Conservation (phyloP, 352 stramenopile genomes). For the Pythium utonaiense region DNA sequence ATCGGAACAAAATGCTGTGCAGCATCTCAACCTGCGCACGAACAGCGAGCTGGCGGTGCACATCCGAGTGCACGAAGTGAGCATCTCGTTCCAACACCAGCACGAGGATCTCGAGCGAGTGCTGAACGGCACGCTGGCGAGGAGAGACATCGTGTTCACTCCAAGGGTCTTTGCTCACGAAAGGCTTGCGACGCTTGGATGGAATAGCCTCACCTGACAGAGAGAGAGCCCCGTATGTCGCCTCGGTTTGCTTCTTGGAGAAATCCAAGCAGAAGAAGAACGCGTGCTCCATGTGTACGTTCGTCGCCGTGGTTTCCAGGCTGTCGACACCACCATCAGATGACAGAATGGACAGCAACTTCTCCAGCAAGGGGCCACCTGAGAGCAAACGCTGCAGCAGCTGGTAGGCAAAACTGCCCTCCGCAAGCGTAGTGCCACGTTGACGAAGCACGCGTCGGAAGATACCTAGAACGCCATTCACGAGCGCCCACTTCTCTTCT, state of each 20-base stretch:
- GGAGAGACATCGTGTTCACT: conserved; percentile 21
- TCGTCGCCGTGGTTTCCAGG: conserved; percentile 63
- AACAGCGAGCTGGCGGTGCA: conserved; percentile 52
- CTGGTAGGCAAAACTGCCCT: conserved; percentile 66
- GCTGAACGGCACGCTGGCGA: conserved; percentile 68
- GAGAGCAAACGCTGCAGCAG: conserved; percentile 68
- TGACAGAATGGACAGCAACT: conserved; percentile 67
- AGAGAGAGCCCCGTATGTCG: conserved; percentile 62
- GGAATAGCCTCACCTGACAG: conserved; percentile 41
- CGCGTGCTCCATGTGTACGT: conserved; percentile 71
- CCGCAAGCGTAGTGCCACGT: conserved; percentile 29
- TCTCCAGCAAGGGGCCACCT: conserved; percentile 58
- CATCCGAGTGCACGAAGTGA: conserved; percentile 57
- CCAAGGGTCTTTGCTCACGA: conserved; percentile 17
- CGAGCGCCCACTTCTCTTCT: conserved; percentile 80
- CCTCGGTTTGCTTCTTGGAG: conserved; percentile 68
- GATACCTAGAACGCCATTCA: conserved; percentile 65
- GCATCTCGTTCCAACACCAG: conserved; percentile 69
- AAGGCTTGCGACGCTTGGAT: conserved; percentile 22
- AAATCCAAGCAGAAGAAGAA: conserved; percentile 85
- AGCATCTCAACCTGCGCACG: conserved; percentile 74
- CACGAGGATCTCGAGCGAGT: conserved; percentile 74
- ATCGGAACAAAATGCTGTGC: conserved; percentile 67
- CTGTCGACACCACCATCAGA: conserved; percentile 67
- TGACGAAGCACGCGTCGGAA: conserved; percentile 77